These are phyloP conservation scores for Lactarius sanguifluus DNA, from an alignment of 768 basidiomycete genomes.

Conservation along the genomic window DNA sequence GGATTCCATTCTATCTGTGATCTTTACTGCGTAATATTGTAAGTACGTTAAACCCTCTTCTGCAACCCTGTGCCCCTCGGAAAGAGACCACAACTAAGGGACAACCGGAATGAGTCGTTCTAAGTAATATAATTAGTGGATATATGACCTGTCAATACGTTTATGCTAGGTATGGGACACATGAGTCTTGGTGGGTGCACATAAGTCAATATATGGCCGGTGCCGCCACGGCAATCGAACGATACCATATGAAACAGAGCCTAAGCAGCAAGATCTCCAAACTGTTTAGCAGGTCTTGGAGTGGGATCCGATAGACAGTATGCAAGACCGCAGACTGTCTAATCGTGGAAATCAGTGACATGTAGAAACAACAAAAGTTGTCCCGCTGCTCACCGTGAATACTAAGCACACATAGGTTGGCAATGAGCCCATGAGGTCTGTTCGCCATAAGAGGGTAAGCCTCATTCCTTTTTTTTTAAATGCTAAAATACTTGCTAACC, in stretches of 20 bases:
- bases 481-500: conserved; percentile 1
- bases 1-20: conserved; percentile 86
- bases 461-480: background rate
- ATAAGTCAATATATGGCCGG: background rate
- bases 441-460: background rate
- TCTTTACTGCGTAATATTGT: conserved; percentile 4
- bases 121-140: conserved; percentile 1
- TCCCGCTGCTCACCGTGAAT: conserved; percentile 10
- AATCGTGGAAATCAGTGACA: background rate
- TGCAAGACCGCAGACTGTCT: conserved; percentile 11
- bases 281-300: background rate
- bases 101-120: background rate
- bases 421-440: conserved; percentile 22
- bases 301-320: conserved; percentile 8
- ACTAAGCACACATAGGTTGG: conserved; percentile 22
- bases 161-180: background rate
- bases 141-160: background rate
- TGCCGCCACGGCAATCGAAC: background rate
- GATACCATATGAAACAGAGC: too few species aligned
- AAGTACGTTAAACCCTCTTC: background rate
- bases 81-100: background rate
- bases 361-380: background rate
- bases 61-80: background rate
- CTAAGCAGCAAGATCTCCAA: background rate
- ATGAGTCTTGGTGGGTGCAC: background rate